Evolutionary conservation across 805 yeast species (phyloP).

Genomic region (Hanseniaspora mollemarum): DNA sequence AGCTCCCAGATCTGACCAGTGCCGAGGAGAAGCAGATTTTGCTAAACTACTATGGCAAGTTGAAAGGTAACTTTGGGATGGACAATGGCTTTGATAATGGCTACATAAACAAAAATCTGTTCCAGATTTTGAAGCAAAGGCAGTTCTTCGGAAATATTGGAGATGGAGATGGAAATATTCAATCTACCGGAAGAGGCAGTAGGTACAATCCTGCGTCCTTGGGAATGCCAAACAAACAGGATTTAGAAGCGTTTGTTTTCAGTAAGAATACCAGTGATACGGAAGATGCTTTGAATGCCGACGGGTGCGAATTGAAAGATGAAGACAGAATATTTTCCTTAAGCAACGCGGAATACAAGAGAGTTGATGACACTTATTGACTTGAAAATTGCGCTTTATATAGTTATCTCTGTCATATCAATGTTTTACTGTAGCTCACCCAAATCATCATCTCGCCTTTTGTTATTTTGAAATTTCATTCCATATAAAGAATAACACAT

Average conservation of each 20-base stretch:
- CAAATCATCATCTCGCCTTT: too few relatives aligned
- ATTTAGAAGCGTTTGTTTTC: slow-evolving; percentile 5
- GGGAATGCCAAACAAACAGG: slow-evolving; percentile 10
- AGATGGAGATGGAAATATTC: neutral
- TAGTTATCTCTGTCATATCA: too few relatives aligned
- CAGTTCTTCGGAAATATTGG: neutral
- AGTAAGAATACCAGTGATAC: neutral
- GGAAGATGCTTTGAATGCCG: neutral
- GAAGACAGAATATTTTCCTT: slow-evolving; percentile 12
- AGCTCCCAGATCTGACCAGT: slow-evolving; percentile 5
- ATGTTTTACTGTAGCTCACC: too few relatives aligned
- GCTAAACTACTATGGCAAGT: slow-evolving; percentile 9
- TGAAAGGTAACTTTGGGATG: slow-evolving; percentile 11
- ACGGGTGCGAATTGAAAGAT: slow-evolving; percentile 8
- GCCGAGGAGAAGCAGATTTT: slow-evolving; percentile 7
- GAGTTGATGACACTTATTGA: slow-evolving; percentile 2
- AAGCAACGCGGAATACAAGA: slow-evolving; percentile 12
- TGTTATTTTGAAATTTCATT: too few relatives aligned
- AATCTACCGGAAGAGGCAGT: neutral
- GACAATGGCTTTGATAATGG: slow-evolving; percentile 16
- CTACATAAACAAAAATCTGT: slow-evolving; percentile 5
- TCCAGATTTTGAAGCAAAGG: slow-evolving; percentile 3
- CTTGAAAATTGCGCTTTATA: too few relatives aligned
- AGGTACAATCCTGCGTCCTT: slow-evolving; percentile 6
- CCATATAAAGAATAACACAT: too few relatives aligned